Percentiles rank a stretch among this genome's conserved stretches.
phyloP scores from a whole-genome alignment of 208 protist species.

The Trypanosoma mega region DNA sequence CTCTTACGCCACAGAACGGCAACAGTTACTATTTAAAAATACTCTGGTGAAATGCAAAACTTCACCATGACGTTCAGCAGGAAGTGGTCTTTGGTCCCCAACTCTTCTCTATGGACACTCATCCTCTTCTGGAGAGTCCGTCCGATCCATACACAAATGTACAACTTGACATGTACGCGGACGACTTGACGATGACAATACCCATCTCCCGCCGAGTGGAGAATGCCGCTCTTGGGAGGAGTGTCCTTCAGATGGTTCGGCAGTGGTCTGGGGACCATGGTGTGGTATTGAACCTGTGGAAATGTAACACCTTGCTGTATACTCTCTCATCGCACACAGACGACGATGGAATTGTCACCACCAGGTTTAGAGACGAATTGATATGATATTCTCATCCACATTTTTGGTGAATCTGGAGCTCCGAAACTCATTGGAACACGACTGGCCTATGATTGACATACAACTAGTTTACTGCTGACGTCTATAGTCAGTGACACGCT shows the following conservation, averaged over 20 bases:
- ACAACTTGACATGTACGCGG: constrained; percentile 3
- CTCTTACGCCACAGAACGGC: neutral
- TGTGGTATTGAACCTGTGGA: neutral
- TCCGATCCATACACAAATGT: neutral
- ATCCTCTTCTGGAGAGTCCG: neutral
- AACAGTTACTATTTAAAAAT: neutral
- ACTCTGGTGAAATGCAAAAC: neutral
- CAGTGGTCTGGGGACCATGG: neutral
- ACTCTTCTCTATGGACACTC: neutral
- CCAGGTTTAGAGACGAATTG: neutral
- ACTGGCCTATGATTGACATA: constrained; percentile 1
- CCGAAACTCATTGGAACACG: constrained; percentile 5
- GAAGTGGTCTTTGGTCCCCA: neutral
- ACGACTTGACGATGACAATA: neutral
- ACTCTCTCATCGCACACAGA: constrained; percentile 2
- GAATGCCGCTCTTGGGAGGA: neutral
- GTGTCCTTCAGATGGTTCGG: neutral
- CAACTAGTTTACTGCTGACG: neutral
- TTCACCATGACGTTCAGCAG: constrained; percentile 2
- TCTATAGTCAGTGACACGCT: neutral
- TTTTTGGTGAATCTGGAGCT: neutral
- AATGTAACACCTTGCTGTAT: neutral
- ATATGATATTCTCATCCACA: neutral
- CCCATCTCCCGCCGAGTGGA: neutral
- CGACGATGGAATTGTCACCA: neutral